Conservation (phyloP, 768 basidiomycete genomes). For the Podaxis sp. region DNA sequence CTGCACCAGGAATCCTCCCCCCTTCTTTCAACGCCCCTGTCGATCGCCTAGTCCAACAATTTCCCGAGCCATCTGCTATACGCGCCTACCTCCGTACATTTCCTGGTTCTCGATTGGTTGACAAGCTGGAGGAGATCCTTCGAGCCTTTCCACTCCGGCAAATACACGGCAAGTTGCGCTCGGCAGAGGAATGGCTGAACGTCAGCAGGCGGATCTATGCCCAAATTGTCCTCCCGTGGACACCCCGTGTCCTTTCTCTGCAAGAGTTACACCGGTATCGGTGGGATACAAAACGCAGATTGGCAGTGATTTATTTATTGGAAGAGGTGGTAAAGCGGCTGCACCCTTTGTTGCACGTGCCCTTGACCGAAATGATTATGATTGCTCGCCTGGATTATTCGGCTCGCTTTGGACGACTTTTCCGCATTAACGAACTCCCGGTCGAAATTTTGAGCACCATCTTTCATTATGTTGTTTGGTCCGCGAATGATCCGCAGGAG, state of each 20-base stretch:
- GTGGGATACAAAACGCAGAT: slow-evolving; percentile 12
- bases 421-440: slow-evolving; percentile 64
- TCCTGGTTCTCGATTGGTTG: slow-evolving; percentile 9
- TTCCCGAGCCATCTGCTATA: slow-evolving; percentile 11
- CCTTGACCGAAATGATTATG: slow-evolving; percentile 27
- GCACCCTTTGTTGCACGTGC: slow-evolving; percentile 1
- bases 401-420: slow-evolving; percentile 35
- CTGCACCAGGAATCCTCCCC: background rate
- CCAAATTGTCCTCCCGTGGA: slow-evolving; percentile 20
- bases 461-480: slow-evolving; percentile 61
- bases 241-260: slow-evolving; percentile 16
- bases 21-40: slow-evolving; percentile 9
- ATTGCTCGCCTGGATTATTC: slow-evolving; percentile 34
- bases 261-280: slow-evolving; percentile 15
- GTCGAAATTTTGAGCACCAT: slow-evolving; percentile 65
- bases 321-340: slow-evolving; percentile 16
- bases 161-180: slow-evolving; percentile 5
- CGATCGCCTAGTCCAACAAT: slow-evolving; percentile 6
- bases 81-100: slow-evolving; percentile 6
- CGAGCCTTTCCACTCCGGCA: slow-evolving; percentile 4
- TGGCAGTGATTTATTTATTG: slow-evolving; percentile 21
- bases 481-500: slow-evolving; percentile 32
- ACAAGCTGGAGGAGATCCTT: slow-evolving; percentile 10
- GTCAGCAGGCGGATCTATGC: slow-evolving; percentile 10
- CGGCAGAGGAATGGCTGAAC: slow-evolving; percentile 10